Conservation (phyloP, 129 eudicot genomes). For the Smallanthus sonchifolius region DNA sequence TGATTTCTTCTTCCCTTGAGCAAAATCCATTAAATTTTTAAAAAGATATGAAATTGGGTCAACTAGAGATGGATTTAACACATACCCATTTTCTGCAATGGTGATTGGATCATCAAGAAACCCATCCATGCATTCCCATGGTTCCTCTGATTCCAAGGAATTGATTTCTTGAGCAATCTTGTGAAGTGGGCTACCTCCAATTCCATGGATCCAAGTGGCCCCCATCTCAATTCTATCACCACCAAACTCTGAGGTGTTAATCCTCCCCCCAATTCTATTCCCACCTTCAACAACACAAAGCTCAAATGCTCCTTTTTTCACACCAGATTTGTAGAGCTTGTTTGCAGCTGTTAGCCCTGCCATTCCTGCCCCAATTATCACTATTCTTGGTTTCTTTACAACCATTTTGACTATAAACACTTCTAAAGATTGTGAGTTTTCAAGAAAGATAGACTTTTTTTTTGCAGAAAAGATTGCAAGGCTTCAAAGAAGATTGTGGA, state of each 20-base stretch:
- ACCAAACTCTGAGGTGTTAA: constrained; percentile 68
- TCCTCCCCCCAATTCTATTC: constrained; percentile 76
- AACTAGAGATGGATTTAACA: constrained; percentile 44
- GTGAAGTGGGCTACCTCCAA: constrained; percentile 74
- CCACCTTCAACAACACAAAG: constrained; percentile 82
- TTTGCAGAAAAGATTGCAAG: neutral
- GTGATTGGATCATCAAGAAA: constrained; percentile 51
- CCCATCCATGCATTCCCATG: constrained; percentile 96
- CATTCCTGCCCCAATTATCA: constrained; percentile 90
- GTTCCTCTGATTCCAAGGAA: constrained; percentile 51
- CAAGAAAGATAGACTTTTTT: neutral
- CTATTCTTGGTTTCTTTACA: constrained; percentile 63
- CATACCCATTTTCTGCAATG: constrained; percentile 64
- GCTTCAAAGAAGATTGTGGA: constrained; percentile 7
- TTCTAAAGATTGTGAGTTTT: neutral
- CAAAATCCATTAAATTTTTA: constrained; percentile 48
- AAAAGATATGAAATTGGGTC: constrained; percentile 55
- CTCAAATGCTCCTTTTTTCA: constrained; percentile 54
- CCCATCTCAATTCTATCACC: constrained; percentile 91
- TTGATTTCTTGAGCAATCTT: constrained; percentile 61
- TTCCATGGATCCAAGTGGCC: constrained; percentile 99
- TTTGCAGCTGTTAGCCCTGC: constrained; percentile 90
- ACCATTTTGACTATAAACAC: constrained; percentile 40
- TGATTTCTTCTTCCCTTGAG: constrained; percentile 41
- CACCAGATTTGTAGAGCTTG: constrained; percentile 61